Evolutionary conservation across 1,284 basidiomycete genomes (phyloP).

Genomic region (Moniliella sp.): DNA sequence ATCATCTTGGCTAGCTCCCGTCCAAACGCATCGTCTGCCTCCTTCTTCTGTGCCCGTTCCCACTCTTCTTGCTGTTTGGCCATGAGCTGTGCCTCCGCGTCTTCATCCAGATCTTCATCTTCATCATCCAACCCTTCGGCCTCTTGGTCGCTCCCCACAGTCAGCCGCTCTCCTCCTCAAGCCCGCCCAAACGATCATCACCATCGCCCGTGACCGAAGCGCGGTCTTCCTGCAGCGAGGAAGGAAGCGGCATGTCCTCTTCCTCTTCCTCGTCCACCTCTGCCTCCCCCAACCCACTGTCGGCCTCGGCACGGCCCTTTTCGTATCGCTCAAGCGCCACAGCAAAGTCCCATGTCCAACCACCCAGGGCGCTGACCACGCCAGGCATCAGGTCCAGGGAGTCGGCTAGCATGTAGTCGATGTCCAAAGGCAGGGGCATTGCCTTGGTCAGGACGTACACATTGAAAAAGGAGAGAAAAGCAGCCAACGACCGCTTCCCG

Average conservation of each 20-base stretch:
- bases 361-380: not conserved
- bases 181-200: no score
- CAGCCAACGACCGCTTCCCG: constrained; percentile 72
- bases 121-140: constrained; percentile 4
- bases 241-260: constrained; percentile 22
- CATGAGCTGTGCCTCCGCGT: constrained; percentile 2
- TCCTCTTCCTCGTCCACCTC: constrained; percentile 21
- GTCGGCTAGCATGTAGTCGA: constrained; percentile 85
- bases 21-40: constrained; percentile 76
- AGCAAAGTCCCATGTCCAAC: not conserved
- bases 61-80: constrained; percentile 35
- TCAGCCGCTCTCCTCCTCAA: not conserved
- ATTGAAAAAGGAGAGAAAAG: constrained; percentile 77
- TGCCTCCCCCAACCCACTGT: constrained; percentile 1
- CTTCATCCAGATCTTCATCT: constrained; percentile 6
- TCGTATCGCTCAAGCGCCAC: constrained; percentile 5
- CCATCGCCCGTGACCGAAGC: constrained; percentile 38
- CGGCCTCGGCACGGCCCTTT: constrained; percentile 1
- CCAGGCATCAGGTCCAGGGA: constrained; percentile 47
- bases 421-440: constrained; percentile 64
- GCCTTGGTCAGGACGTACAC: constrained; percentile 74
- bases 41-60: constrained; percentile 40
- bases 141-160: constrained; percentile 5
- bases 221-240: constrained; percentile 20
- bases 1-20: constrained; percentile 82